Conservation (phyloP, 257 asterid species). For the Solanum sitiens region DNA sequence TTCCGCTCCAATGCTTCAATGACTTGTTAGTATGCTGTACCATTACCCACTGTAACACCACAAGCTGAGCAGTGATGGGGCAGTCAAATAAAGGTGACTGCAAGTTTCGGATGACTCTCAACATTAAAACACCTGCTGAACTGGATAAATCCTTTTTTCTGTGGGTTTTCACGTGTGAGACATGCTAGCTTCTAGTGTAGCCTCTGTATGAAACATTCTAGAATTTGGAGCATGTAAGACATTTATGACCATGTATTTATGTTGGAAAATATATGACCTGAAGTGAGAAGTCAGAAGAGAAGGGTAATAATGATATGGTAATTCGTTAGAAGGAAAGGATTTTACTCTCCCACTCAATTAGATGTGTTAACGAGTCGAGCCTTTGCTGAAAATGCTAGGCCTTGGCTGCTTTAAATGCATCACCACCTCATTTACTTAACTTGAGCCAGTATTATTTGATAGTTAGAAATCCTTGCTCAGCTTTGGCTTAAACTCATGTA, state of each 20-base stretch:
- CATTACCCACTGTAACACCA: neutral
- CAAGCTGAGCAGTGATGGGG: neutral
- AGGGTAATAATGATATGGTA: neutral
- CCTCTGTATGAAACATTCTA: neutral
- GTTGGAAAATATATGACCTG: neutral
- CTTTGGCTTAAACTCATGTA: neutral
- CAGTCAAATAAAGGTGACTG: neutral
- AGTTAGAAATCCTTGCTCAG: neutral
- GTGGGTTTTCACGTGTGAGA: neutral
- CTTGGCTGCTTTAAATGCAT: neutral
- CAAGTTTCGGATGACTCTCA: neutral
- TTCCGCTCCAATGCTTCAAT: neutral
- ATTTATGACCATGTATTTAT: neutral
- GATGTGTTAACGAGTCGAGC: neutral
- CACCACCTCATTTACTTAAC: neutral
- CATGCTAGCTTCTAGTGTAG: neutral
- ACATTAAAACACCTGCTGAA: neutral
- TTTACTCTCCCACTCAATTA: neutral
- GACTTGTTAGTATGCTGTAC: neutral
- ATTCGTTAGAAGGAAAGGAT: neutral
- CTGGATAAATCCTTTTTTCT: neutral
- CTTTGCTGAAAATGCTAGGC: neutral
- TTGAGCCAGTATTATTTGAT: neutral
- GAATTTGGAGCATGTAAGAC: neutral
- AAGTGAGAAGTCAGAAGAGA: neutral